These are phyloP conservation scores for Syzygium syzygioides DNA, from an alignment of 441 rosid species.

Conservation along the genomic window DNA sequence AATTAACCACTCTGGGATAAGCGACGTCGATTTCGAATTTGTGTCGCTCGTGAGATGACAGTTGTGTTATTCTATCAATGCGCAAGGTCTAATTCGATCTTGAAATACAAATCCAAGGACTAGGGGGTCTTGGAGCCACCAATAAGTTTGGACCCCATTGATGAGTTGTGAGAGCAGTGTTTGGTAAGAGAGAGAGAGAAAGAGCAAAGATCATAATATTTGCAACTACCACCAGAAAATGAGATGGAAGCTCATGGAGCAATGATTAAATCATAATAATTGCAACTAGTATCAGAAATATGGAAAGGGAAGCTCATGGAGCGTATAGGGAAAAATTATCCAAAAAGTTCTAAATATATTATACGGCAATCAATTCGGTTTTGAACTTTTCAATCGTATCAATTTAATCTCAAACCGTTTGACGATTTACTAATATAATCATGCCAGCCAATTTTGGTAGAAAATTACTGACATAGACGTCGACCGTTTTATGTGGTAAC, in stretches of 20 bases:
- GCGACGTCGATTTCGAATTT: not conserved
- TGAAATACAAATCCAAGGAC: not conserved
- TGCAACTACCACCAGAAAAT: not conserved
- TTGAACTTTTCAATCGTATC: accelerated
- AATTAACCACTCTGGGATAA: not conserved
- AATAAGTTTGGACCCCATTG: not conserved
- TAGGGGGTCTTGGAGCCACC: not conserved
- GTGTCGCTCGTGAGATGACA: not conserved
- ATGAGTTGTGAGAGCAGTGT: not conserved
- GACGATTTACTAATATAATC: too few species aligned
- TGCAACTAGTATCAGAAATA: not conserved
- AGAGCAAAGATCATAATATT: not conserved
- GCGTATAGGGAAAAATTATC: not conserved
- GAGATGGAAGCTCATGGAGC: not conserved
- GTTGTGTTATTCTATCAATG: not conserved
- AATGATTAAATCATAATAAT: not conserved
- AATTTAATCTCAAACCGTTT: not conserved
- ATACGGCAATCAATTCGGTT: accelerated
- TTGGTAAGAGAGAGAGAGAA: not conserved
- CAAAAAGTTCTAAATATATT: not conserved
- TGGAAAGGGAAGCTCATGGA: not conserved
- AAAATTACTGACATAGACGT: accelerated
- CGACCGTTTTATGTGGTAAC: accelerated
- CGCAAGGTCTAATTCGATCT: not conserved
- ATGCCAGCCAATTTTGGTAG: accelerated